A percentile compares a stretch with the other conserved stretches of the same genome.
Conservation (phyloP, 1,284 basidiomycete genomes). For the Lignosus rhinocerotis region DNA sequence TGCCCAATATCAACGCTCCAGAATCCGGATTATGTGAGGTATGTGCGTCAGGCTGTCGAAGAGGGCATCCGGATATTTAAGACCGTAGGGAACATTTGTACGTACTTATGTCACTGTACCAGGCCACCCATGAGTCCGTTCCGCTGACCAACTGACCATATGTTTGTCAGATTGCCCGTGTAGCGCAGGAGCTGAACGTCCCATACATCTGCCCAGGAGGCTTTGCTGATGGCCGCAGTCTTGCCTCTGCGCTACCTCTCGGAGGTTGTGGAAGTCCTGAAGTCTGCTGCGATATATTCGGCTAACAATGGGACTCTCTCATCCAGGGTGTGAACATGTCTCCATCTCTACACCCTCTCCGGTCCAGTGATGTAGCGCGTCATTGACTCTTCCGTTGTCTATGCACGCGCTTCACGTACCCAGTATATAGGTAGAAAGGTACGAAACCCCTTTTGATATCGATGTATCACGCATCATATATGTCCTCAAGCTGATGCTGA, state of each 20-base stretch:
- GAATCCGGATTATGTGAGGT: conserved; percentile 90
- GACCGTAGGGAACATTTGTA: conserved; percentile 91
- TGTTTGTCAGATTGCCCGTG: conserved; percentile 65
- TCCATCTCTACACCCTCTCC: no score
- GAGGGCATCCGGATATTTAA: conserved; percentile 91
- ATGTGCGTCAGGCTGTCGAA: conserved; percentile 79
- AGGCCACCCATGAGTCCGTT: not conserved
- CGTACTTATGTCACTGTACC: conserved; percentile 28
- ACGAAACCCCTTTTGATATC: conserved; percentile 11
- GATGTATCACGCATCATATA: not conserved
- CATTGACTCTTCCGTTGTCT: not conserved
- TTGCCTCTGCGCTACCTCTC: conserved; percentile 81
- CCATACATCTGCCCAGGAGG: conserved; percentile 93
- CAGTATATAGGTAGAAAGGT: conserved; percentile 77
- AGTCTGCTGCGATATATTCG: conserved; percentile 8
- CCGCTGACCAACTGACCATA: not conserved
- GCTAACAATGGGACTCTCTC: conserved; percentile 17
- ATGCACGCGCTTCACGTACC: conserved; percentile 89
- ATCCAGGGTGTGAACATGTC: conserved; percentile 90
- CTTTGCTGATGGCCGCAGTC: conserved; percentile 78
- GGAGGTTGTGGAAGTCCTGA: conserved; percentile 73
- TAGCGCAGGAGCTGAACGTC: conserved; percentile 80
- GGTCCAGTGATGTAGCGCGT: not conserved
- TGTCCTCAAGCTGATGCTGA: not conserved
- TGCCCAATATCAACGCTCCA: conserved; percentile 75